phyloP scores from a whole-genome alignment of 768 basidiomycete species.

The Trametes coccinea region DNA sequence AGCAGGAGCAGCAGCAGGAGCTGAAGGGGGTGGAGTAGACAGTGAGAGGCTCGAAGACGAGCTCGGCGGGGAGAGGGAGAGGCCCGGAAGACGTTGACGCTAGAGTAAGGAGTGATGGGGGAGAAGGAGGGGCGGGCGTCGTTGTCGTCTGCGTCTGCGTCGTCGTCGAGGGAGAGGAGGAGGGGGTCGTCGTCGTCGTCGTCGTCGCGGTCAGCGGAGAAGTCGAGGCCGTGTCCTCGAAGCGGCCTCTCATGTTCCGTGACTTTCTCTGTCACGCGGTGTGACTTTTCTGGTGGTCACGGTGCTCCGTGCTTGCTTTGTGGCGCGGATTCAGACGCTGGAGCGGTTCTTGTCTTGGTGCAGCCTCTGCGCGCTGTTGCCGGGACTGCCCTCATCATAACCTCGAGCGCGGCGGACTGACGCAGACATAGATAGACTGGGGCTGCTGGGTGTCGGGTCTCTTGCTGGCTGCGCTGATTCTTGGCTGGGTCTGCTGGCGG shows the following conservation, averaged over 20 bases:
- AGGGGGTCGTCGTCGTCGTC: background rate
- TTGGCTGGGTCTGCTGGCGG: too few relatives aligned
- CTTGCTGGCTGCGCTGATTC: too few relatives aligned
- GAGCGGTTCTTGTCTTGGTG: too few relatives aligned
- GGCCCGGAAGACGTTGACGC: too few relatives aligned
- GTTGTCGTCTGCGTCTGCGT: slow-evolving; percentile 2
- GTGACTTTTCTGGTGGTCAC: background rate
- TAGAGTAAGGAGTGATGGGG: background rate
- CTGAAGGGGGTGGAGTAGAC: too few relatives aligned
- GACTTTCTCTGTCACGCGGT: background rate
- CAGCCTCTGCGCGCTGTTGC: too few relatives aligned
- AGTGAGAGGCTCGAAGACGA: slow-evolving; percentile 1
- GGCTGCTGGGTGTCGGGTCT: too few relatives aligned
- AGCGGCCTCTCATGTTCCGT: background rate
- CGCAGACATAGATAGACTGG: too few relatives aligned
- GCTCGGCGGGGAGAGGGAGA: background rate
- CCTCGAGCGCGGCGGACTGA: too few relatives aligned
- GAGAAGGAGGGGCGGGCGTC: slow-evolving; percentile 7
- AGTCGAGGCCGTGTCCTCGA: background rate
- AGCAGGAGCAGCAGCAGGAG: too few relatives aligned
- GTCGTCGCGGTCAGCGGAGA: slow-evolving; percentile 2
- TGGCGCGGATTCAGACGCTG: background rate
- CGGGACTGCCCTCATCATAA: too few relatives aligned
- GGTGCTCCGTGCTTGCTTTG: background rate
- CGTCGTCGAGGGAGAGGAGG: slow-evolving; percentile 1